Base-by-base conservation (phyloP, 176 grass and related monocot species). In the Triticum monococcum region DNA sequence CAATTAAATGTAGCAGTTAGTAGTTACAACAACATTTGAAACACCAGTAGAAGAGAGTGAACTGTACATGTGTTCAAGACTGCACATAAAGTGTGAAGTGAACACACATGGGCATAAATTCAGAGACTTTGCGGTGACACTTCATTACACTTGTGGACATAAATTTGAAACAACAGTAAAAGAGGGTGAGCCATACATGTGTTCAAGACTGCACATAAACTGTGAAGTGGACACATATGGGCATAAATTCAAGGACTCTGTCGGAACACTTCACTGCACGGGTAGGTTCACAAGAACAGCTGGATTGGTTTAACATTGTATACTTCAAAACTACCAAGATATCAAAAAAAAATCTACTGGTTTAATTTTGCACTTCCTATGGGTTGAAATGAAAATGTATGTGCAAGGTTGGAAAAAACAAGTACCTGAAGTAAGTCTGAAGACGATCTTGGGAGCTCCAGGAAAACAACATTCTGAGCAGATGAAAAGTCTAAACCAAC, bases 401-500 rank as follows among this genome's bases (percentile, higher is more conserved):
- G 74, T 59, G 41, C 59, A 84, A 81, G 54, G 79, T 11, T 75
- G 20, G 33, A 36, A 67, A 75, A 38, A 22, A 12, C 38, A 87
- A 31, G 50, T 43, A 94, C 96, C 96, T 98, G 96, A 89, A 98
- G 84, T 80, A 98, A 89, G 80, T 94, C 96, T 30, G 96, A 93
- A 80, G 96, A 86, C 75, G 96, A 89, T 81, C 90, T 93, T 77
- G 96, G 96, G 45, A 98, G 91, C 90, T 98, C 96, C 82, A 94
- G 83, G 43, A 98, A 98, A 81, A 98, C 87, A 87, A 98, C 96
- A 92, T 98, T 98, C 83, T 83, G 91, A 81, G 96, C 96, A 86
- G 91, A 92, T 46, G 96, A 98, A 48, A 98, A 94, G 71, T 98
- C 88, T 84, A 98, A 79, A 48, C 96, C 96, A 84, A 90, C 88